Evolutionary conservation across 2,329 filamentous ascomycete genomes (phyloP), one percentile per base, ranked within the genome.

Genomic region (Aspergillus pseudotamarii): DNA sequence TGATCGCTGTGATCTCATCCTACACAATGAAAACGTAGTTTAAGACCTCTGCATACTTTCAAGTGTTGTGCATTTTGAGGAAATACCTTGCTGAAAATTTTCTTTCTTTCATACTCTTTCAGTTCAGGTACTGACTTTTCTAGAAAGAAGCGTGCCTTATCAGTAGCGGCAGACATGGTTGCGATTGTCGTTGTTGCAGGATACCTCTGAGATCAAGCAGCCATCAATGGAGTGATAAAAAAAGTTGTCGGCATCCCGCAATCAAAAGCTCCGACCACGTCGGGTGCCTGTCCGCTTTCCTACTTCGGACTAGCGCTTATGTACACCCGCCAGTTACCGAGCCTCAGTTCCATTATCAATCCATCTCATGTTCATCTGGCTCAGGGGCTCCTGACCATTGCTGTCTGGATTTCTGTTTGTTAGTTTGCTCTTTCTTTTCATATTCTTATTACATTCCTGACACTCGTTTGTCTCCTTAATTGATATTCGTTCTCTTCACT

Each of bases 91-190:
- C 86, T 88, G 81, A 99, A 99, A 70, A 99, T 91, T 71, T 92
- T 90, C 78, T 97, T 97, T 68, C 92, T 88, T 79, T 96, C 91
- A 78, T 93, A 96, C 73, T 97, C 93, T 66, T 93, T 92, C 62
- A 99, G 86, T 78, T 98, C 94, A 19, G 94, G 93, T 50, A 97
- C 92, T 2, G 91, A 91, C 70, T 94, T 91, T 82, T 99, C 95
- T 68, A 98, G 86, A 79, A 92, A 97, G 80, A 94, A 98, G 63
- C 94, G 92, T 61, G 94, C 95, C 80, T 97, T 98, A 75, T 98
- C 95, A 67, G 91, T 90, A 63, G 95, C 90, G 48, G 88, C 90
- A 1, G 93, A 87, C 93, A 97, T 96, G 64, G 58, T 72, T 73
- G 72, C 62, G 51, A 34, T 58, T 46, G 26, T 32, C 11, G 36